Conservation (phyloP, 805 yeast species). For the Gaillardinia entomophila region DNA sequence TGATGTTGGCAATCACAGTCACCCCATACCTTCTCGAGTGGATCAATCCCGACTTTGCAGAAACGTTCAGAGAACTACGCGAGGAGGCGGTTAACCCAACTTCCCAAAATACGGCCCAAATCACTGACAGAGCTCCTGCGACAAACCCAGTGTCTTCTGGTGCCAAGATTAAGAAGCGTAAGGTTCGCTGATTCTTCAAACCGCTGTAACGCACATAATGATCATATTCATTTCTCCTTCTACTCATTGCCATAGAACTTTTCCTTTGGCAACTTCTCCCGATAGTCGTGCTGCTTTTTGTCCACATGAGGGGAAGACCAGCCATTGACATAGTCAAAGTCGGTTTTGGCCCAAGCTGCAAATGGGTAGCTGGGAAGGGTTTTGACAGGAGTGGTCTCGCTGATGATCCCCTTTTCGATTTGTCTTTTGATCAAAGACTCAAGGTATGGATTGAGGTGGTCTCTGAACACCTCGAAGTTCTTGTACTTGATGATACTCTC, state of each 20-base stretch:
- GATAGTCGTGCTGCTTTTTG: constrained; percentile 16
- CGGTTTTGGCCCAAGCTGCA: constrained; percentile 48
- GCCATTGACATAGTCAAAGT: constrained; percentile 33
- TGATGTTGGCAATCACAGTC: constrained; percentile 20
- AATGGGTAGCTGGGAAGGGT: constrained; percentile 61
- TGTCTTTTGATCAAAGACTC: constrained; percentile 56
- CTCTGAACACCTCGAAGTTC: constrained; percentile 52
- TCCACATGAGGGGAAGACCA: constrained; percentile 23
- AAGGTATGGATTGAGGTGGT: constrained; percentile 53
- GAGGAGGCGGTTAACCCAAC: constrained; percentile 7
- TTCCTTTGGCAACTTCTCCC: constrained; percentile 16
- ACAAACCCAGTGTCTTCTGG: constrained; percentile 2
- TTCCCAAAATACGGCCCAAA: constrained; percentile 3
- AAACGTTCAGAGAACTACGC: constrained; percentile 18
- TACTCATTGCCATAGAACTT: constrained; percentile 7
- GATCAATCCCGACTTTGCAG: constrained; percentile 34
- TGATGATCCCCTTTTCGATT: constrained; percentile 48
- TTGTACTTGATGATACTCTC: constrained; percentile 61
- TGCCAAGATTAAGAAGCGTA: constrained; percentile 2
- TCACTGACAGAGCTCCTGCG: constrained; percentile 1
- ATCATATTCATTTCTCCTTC: not conserved
- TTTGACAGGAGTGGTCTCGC: constrained; percentile 49
- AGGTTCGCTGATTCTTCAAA: too few species aligned
- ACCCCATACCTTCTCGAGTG: constrained; percentile 26
- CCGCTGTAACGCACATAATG: too few species aligned